Evolutionary conservation across 768 basidiomycete genomes (phyloP).

Genomic region (Rhodotorula paludigena): DNA sequence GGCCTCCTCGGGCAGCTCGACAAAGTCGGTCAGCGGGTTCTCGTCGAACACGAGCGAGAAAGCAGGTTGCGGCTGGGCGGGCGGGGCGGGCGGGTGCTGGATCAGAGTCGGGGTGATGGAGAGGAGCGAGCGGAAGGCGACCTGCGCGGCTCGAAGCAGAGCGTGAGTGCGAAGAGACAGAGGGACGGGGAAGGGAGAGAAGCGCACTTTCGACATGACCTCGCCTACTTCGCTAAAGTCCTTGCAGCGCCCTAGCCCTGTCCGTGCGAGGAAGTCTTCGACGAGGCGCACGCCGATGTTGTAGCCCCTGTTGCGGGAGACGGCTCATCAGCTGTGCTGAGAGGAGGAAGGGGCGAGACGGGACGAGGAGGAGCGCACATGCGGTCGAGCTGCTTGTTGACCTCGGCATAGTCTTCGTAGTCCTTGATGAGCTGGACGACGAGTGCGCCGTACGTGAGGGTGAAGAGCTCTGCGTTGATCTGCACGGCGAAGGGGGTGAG

Average conservation of each 20-base stretch:
- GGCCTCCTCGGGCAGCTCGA: constrained; percentile 88
- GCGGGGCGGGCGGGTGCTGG: constrained; percentile 57
- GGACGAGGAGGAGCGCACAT: constrained; percentile 49
- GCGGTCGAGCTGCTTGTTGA: constrained; percentile 86
- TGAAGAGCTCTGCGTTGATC: constrained; percentile 95
- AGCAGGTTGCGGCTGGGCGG: constrained; percentile 41
- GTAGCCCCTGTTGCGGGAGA: constrained; percentile 69
- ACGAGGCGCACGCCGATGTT: constrained; percentile 94
- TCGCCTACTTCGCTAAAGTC: constrained; percentile 95
- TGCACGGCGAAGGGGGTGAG: constrained; percentile 7
- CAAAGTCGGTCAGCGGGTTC: constrained; percentile 94
- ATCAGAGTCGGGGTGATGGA: constrained; percentile 81
- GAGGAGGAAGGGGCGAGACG: neutral
- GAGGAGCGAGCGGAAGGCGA: constrained; percentile 95
- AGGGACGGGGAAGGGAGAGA: neutral
- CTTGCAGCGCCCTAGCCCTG: constrained; percentile 79
- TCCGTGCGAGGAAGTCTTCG: constrained; percentile 93
- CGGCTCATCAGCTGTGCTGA: too few species aligned
- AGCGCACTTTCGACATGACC: constrained; percentile 78
- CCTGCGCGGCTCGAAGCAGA: constrained; percentile 53
- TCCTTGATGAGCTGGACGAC: constrained; percentile 98
- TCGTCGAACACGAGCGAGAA: constrained; percentile 88
- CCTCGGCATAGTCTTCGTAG: constrained; percentile 91
- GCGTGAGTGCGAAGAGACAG: neutral
- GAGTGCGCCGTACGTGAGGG: constrained; percentile 91